These are phyloP conservation scores for Boletus rubroflammeus DNA, from an alignment of 768 basidiomycete genomes.

Conservation along the genomic window DNA sequence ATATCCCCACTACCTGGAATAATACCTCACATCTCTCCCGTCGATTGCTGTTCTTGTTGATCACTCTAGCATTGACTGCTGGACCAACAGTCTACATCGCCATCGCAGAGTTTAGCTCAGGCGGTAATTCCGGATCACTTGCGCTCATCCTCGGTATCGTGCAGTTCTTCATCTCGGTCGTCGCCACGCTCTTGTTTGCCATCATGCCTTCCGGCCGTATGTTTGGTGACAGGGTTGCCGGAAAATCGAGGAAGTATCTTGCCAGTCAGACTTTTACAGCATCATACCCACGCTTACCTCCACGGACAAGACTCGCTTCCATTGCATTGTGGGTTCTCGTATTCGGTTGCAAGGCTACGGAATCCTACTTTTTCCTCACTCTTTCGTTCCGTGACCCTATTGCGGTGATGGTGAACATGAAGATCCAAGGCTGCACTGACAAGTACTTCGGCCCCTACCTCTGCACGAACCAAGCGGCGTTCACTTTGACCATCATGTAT, in stretches of 20 bases:
- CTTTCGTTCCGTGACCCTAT: conserved; percentile 93
- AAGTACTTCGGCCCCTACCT: conserved; percentile 79
- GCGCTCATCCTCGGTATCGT: conserved; percentile 93
- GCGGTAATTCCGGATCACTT: conserved; percentile 60
- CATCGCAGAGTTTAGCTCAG: conserved; percentile 63
- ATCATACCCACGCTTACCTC: conserved; percentile 73
- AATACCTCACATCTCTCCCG: conserved; percentile 95
- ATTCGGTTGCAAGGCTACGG: conserved; percentile 94
- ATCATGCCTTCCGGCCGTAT: conserved; percentile 94
- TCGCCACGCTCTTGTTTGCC: conserved; percentile 82
- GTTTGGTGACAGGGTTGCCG: conserved; percentile 97
- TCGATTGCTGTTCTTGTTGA: conserved; percentile 81
- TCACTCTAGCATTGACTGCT: conserved; percentile 87
- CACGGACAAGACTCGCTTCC: conserved; percentile 70
- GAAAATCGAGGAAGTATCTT: conserved; percentile 94
- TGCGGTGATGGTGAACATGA: conserved; percentile 94
- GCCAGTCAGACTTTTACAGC: conserved; percentile 99
- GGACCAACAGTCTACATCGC: conserved; percentile 96
- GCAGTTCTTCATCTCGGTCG: conserved; percentile 91
- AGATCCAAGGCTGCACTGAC: conserved; percentile 86
- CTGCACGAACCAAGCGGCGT: conserved; percentile 91
- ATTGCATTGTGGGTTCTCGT: conserved; percentile 85
- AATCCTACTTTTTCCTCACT: conserved; percentile 98
- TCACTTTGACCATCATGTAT: conserved; percentile 97
- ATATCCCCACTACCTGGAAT: conserved; percentile 98